Evolutionary conservation across 805 yeast species (phyloP).

Genomic region (Candida jianshihensis): DNA sequence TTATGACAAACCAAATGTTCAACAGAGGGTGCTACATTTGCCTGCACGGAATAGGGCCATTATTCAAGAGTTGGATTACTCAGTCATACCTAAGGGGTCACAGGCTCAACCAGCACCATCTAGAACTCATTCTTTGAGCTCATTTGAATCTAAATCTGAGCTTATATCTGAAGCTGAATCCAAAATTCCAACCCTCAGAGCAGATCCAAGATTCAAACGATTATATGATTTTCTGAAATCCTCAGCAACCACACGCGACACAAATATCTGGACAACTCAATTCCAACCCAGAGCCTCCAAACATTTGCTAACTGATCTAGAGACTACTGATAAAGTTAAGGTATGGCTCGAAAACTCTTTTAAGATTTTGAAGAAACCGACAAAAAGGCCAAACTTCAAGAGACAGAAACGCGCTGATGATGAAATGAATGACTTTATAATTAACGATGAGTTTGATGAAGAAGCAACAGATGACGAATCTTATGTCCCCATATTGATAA

Average conservation of each 20-base stretch:
- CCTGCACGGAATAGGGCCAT: background rate
- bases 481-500: constrained; percentile 56
- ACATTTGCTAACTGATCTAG: constrained; percentile 25
- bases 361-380: constrained; percentile 24
- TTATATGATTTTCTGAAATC: constrained; percentile 1
- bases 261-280: constrained; percentile 22
- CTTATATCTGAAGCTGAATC: too few relatives aligned
- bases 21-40: constrained; percentile 4
- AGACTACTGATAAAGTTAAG: constrained; percentile 15
- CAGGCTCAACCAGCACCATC: too few relatives aligned
- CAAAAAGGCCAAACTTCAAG: constrained; percentile 28
- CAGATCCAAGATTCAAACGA: constrained; percentile 2
- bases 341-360: constrained; percentile 29
- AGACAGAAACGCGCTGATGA: constrained; percentile 21
- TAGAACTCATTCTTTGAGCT: too few relatives aligned
- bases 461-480: constrained; percentile 23
- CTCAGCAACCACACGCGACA: background rate
- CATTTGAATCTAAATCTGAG: too few relatives aligned
- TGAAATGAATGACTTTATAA: constrained; percentile 28
- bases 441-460: constrained; percentile 21
- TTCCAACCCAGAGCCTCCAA: constrained; percentile 24
- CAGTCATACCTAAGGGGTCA: background rate
- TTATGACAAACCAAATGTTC: constrained; percentile 1
- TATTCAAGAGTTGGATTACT: constrained; percentile 1
- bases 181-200: background rate